Percentiles rank a stretch among this genome's conserved stretches.
Conservation (phyloP, 257 asterid genomes). For the Forsythia suspensa region DNA sequence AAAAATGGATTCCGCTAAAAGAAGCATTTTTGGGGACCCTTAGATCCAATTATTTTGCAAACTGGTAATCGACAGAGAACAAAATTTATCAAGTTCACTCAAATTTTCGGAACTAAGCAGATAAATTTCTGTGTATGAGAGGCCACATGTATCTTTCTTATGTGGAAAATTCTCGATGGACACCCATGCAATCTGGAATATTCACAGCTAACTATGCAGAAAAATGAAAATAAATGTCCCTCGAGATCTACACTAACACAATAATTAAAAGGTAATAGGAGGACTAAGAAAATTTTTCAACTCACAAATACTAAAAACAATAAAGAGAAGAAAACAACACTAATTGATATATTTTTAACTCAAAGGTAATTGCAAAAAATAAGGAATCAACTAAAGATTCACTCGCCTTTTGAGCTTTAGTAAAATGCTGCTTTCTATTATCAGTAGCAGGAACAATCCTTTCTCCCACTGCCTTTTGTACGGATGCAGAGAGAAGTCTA, state of each 20-base stretch:
- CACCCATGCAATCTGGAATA: not conserved
- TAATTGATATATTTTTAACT: not conserved
- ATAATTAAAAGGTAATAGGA: not conserved
- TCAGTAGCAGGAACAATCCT: conserved; percentile 92
- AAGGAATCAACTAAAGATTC: conserved; percentile 8
- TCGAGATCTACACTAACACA: not conserved
- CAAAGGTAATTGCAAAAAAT: conserved; percentile 3
- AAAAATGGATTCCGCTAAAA: not conserved
- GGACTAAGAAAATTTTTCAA: no score
- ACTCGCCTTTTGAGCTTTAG: conserved; percentile 80
- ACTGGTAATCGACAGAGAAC: not conserved
- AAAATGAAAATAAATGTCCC: not conserved
- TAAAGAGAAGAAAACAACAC: not conserved
- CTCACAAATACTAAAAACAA: conserved; percentile 12
- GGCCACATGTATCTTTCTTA: not conserved
- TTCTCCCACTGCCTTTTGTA: conserved; percentile 94
- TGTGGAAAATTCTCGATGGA: not conserved
- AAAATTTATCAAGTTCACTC: not conserved
- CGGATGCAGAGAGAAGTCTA: conserved; percentile 82
- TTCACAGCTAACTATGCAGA: not conserved
- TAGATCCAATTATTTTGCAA: not conserved
- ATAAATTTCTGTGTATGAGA: not conserved
- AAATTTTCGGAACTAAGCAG: not conserved
- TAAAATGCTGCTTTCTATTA: conserved; percentile 68
- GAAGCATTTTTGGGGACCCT: not conserved